phyloP scores from a whole-genome alignment of 495 filamentous ascomycete species.

The Neurospora africana region DNA sequence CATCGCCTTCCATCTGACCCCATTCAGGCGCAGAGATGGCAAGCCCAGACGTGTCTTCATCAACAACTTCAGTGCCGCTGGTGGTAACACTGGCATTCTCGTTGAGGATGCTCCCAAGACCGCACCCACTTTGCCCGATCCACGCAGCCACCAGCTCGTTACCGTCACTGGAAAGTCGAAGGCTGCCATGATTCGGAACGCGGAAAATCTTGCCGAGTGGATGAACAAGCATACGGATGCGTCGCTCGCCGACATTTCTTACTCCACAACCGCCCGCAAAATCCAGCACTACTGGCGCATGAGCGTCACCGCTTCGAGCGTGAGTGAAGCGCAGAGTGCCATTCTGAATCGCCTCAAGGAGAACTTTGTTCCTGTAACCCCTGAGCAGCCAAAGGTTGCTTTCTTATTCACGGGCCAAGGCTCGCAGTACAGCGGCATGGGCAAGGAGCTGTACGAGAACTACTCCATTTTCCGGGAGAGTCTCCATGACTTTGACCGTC shows the following conservation, averaged over 20 bases:
- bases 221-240: constrained; percentile 43
- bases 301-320: constrained; percentile 44
- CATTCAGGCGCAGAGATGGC: constrained; percentile 53
- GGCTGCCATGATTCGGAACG: constrained; percentile 43
- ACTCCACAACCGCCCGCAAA: constrained; percentile 75
- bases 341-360: constrained; percentile 34
- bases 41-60: constrained; percentile 50
- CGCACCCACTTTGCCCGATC: constrained; percentile 26
- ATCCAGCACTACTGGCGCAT: constrained; percentile 72
- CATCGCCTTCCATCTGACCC: constrained; percentile 46
- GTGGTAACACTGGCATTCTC: constrained; percentile 54
- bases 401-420: constrained; percentile 68
- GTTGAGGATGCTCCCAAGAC: constrained; percentile 45
- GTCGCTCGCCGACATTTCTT: constrained; percentile 51
- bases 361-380: constrained; percentile 36
- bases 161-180: constrained; percentile 50
- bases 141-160: constrained; percentile 43
- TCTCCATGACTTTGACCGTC: constrained; percentile 59
- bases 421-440: constrained; percentile 55
- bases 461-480: constrained; percentile 56
- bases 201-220: constrained; percentile 39
- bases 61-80: constrained; percentile 63
- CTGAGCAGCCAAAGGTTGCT: constrained; percentile 44
- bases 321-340: constrained; percentile 31
- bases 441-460: constrained; percentile 57